These are phyloP conservation scores for Trichoderma afroharzianum DNA, from an alignment of 2,329 filamentous ascomycete species.

Conservation along the genomic window DNA sequence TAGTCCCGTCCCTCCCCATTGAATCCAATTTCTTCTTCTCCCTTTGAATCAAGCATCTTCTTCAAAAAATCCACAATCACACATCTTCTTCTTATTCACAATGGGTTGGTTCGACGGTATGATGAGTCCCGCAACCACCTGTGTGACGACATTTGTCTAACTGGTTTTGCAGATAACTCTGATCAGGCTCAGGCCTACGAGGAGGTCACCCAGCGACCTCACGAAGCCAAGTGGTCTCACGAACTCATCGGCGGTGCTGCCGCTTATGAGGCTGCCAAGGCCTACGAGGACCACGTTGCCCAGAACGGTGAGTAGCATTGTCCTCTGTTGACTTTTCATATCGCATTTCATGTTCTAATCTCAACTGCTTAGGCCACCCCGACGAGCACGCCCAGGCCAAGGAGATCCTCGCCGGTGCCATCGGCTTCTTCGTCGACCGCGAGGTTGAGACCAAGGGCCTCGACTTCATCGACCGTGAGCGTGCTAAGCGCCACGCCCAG, in stretches of 20 bases:
- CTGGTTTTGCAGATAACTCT: slow-evolving; percentile 22
- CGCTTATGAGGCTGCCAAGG: slow-evolving; percentile 31
- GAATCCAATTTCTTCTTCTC: not conserved
- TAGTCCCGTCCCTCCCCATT: not conserved
- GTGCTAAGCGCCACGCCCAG: slow-evolving; percentile 30
- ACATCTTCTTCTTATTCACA: slow-evolving; percentile 15
- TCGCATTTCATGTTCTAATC: not conserved
- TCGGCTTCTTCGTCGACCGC: slow-evolving; percentile 31
- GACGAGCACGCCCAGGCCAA: slow-evolving; percentile 29
- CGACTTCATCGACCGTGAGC: slow-evolving; percentile 27
- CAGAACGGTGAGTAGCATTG: slow-evolving; percentile 22
- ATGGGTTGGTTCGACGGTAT: slow-evolving; percentile 26
- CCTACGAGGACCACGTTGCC: slow-evolving; percentile 29
- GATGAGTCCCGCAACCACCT: not conserved
- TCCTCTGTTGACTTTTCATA: not conserved
- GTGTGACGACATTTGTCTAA: not conserved
- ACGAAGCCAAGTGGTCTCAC: slow-evolving; percentile 32
- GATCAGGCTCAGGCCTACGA: slow-evolving; percentile 26
- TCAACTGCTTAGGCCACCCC: slow-evolving; percentile 23
- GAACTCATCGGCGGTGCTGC: slow-evolving; percentile 31
- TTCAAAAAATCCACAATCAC: not conserved
- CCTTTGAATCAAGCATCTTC: not conserved
- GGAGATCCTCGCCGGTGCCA: slow-evolving; percentile 28
- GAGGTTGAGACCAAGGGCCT: slow-evolving; percentile 31
- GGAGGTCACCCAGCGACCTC: slow-evolving; percentile 24